Base-by-base conservation (phyloP, 2,329 filamentous ascomycete species). In the Penicillium sp. region DNA sequence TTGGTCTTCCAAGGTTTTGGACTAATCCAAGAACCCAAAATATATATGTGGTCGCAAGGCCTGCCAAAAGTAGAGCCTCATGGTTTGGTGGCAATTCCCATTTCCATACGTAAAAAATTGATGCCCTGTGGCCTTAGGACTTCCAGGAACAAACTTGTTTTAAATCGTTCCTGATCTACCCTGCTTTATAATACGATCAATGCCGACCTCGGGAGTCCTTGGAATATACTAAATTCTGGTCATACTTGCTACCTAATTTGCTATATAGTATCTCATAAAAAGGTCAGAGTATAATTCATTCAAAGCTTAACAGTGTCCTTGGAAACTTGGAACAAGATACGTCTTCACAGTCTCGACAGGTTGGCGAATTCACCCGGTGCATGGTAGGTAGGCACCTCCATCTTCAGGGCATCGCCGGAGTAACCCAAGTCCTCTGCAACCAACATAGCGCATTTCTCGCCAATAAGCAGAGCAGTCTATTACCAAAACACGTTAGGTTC, bases 361-460 rank as follows among this genome's bases (percentile, higher is more conserved):
- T 69, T 67, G 12, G 67, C 58, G 40, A 62, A 55, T 55, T 76
- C 73, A 35, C 69, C 70, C 1, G 69, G 84, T 0, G 81, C 84
- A 57, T 86, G 73, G 67, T 88, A 88, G 9, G 77, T 79, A 1
- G 85, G 85, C 3, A 88, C 88, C 75, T 85, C 88, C 89, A 93
- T 93, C 41, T 91, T 86, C 58, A 93, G 77, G 9, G 86, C 88
- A 27, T 79, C 79, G 27, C 89, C 89, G 33, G 82, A 85, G 74
- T 92, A 91, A 3, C 87, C 89, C 18, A 92, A 75, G 61, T 92
- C 89, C 72, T 92, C 89, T 8, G 82, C 89, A 1, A 85, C 81
- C 22, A 92, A 81, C 56, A 88, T 76, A 2, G 87, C 85, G 49
- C 82, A 85, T 79, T 90, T 91, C 78, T 91, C 88, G 37, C 88